Percentiles rank a stretch among this genome's conserved stretches.
These are phyloP conservation scores for Ceratocystis destructans DNA, from an alignment of 2,329 filamentous ascomycete genomes.

Conservation along the genomic window DNA sequence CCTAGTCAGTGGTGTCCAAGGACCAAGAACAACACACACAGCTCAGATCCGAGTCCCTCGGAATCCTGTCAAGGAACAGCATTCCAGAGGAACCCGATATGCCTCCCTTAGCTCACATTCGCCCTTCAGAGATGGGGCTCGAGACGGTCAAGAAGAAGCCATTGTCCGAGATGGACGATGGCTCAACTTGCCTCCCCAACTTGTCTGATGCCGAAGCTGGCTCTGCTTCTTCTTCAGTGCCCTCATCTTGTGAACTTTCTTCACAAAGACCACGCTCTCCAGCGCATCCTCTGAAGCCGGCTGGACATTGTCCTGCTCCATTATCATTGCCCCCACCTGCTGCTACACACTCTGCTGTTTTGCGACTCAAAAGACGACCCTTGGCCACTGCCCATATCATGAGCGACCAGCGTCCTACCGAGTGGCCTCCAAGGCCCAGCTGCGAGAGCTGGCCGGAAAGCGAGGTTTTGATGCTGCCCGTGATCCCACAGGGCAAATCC, in stretches of 20 bases:
- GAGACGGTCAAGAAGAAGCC: constrained; percentile 16
- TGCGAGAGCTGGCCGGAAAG: constrained; percentile 12
- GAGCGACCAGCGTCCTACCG: background rate
- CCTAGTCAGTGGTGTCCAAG: background rate
- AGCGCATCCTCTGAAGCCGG: background rate
- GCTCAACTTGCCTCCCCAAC: background rate
- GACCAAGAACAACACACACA: background rate
- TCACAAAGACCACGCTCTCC: background rate
- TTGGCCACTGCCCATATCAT: background rate
- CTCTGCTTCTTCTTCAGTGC: background rate
- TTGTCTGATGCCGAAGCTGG: background rate
- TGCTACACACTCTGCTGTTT: background rate
- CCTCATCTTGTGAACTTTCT: background rate
- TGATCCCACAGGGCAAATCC: constrained; percentile 39
- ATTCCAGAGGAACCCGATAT: background rate
- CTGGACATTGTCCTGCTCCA: background rate
- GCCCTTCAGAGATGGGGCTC: background rate
- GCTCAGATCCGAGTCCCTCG: background rate
- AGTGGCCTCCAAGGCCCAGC: constrained; percentile 16
- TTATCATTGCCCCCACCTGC: background rate
- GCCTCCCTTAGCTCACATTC: background rate
- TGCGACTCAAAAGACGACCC: background rate
- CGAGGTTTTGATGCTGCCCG: constrained; percentile 29
- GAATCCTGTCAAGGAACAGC: constrained; percentile 5
- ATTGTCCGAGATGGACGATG: constrained; percentile 5